These are phyloP conservation scores for Potentilla sterilis DNA, from an alignment of 306 rosid species.

Conservation along the genomic window DNA sequence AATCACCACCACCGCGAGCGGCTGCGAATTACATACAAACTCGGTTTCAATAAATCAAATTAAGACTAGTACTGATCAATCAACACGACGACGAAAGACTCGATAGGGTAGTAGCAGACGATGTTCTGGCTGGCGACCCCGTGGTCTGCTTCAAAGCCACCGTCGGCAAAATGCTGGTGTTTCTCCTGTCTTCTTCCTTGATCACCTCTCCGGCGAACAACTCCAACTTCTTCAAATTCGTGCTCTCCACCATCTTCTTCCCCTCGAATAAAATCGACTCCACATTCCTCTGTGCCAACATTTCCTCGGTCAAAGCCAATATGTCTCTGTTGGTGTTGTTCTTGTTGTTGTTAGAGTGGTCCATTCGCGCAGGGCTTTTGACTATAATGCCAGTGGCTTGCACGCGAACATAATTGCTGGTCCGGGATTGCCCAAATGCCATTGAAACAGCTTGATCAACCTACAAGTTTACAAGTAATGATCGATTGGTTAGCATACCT, in stretches of 20 bases:
- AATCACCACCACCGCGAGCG: conserved; percentile 43
- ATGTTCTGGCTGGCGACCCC: conserved; percentile 74
- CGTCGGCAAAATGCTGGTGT: conserved; percentile 56
- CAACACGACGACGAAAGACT: conserved; percentile 54
- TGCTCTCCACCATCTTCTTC: conserved; percentile 56
- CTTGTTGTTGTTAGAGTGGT: conserved; percentile 15
- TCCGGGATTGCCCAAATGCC: conserved; percentile 72
- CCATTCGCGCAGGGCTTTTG: conserved; percentile 13
- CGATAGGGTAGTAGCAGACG: conserved; percentile 81
- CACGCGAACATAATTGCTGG: conserved; percentile 62
- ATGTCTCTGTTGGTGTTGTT: conserved; percentile 36
- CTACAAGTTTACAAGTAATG: conserved; percentile 36
- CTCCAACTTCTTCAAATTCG: conserved; percentile 68
- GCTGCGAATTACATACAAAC: conserved; percentile 34
- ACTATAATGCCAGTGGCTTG: conserved; percentile 53
- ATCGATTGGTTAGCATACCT: conserved; percentile 27
- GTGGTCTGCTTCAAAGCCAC: conserved; percentile 67
- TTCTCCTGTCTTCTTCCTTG: conserved; percentile 75
- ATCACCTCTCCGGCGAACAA: conserved; percentile 59
- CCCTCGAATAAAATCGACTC: conserved; percentile 74
- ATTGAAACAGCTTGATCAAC: conserved; percentile 93
- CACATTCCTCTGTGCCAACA: conserved; percentile 71
- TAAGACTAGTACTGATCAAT: not conserved
- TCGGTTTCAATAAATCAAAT: not conserved
- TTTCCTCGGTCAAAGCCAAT: conserved; percentile 44